Base-by-base conservation (phyloP, 2,329 filamentous ascomycete species). In the Phyllosticta paracitricarpa region DNA sequence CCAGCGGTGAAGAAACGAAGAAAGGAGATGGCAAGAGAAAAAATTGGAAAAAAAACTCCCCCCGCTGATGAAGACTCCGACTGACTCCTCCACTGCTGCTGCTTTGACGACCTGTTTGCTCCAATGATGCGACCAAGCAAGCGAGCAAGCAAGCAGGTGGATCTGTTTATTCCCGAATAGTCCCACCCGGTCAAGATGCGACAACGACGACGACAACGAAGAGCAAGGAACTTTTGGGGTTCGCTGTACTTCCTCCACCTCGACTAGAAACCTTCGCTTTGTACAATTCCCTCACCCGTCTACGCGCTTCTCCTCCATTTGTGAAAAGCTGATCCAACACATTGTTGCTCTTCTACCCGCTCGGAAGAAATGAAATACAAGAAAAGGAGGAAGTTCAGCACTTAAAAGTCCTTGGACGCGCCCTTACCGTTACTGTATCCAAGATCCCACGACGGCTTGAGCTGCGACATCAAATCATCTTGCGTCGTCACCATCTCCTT, bases 401-500 rank as follows among this genome's bases (percentile, higher is more conserved):
- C 33, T 40, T 40, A 40, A 40, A 40, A 40, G 33, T 40, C 33
- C 33, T 40, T 40, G 33, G 33, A 40, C 10, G 33, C 4, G 14
- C 33, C 10, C 33, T 40, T 40, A 10, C 33, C 33, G 33, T 40
- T 40, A 10, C 33, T 40, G 33, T 40, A 40, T 14, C 33, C 33
- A 74, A 84, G 75, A 69, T 81, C 77, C 81, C 82, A 82, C 62
- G 76, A 76, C 40, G 84, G 84, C 67, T 76, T 76, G 70, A 87
- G 74, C 65, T 84, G 77, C n/a, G 74, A 75, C 62, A 78, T 75
- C 72, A 93, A 74, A 61, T 90, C 84, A 35, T 88, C 83, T 68
- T 81, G 82, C 3, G 89, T 91, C 65, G 91, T 92, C 62, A 96
- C 89, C 53, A 87, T 83, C 66, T 92, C 90, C 62, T 85, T 86